These are phyloP conservation scores for Scutellaria galericulata DNA, from an alignment of 257 asterid genomes.

Conservation along the genomic window DNA sequence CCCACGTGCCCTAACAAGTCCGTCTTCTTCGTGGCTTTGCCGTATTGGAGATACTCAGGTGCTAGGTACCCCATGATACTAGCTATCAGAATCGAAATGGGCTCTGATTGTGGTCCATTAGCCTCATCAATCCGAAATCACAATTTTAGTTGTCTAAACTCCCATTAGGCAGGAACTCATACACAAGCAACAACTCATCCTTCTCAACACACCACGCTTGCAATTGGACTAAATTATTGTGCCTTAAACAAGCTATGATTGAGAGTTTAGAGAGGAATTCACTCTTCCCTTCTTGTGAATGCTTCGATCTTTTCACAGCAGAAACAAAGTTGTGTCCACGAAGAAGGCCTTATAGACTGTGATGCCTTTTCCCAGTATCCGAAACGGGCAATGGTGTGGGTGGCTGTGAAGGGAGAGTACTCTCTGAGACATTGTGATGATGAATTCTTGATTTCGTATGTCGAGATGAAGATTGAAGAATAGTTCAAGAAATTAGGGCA, in stretches of 20 bases:
- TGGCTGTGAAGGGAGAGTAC: conserved; percentile 50
- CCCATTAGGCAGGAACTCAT: conserved; percentile 90
- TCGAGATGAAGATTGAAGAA: conserved; percentile 38
- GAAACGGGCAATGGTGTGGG: conserved; percentile 55
- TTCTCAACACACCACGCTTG: conserved; percentile 90
- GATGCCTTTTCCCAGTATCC: conserved; percentile 49
- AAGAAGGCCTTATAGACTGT: conserved; percentile 77
- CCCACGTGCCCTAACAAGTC: conserved; percentile 90
- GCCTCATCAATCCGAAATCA: conserved; percentile 87
- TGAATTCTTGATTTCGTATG: conserved; percentile 49
- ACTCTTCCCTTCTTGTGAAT: conserved; percentile 78
- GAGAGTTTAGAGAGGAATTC: conserved; percentile 85
- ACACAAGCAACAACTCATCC: conserved; percentile 85
- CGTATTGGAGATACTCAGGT: conserved; percentile 92
- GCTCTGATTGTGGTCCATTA: conserved; percentile 87
- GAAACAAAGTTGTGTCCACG: conserved; percentile 44
- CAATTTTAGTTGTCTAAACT: conserved; percentile 83
- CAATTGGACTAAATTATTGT: conserved; percentile 83
- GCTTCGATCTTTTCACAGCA: conserved; percentile 91
- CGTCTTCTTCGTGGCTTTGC: conserved; percentile 88
- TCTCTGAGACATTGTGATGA: conserved; percentile 78
- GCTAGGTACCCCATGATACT: conserved; percentile 99
- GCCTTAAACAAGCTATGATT: conserved; percentile 86
- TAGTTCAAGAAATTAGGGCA: conserved; percentile 61
- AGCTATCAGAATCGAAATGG: conserved; percentile 95